Evolutionary conservation across 495 filamentous ascomycete species (phyloP), one percentile per base, ranked within the genome.

Genomic region (Tuber calosporum): DNA sequence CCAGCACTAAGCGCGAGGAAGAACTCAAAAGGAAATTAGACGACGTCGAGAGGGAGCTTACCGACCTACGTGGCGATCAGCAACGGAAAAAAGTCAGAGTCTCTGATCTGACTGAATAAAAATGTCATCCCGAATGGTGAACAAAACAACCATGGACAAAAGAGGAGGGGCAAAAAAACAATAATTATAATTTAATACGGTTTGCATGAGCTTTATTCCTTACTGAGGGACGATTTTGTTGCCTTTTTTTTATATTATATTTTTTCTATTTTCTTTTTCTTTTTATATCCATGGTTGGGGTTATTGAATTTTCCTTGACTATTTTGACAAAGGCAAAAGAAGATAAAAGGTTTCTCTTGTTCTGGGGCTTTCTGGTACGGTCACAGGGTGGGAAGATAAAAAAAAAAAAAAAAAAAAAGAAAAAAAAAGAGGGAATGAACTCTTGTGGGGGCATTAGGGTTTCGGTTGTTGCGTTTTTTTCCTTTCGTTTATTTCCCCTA

Each of bases 21-120:
- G 91, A 91, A 66, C 86, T 97, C 37, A 96, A 96, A 83, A 86
- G 89, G 69, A 87, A 91, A 67, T 85, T 97, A 8, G 89, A 91
- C 58, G 93, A 97, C 72, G 84, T 93, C 42, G 94, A 97, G 81
- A 85, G 83, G 71, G 89, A 91, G 71, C 70, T 90, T 19, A 76
- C 77, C 9, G 87, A 89, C 37, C 66, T 79, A n/a, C 77, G 79
- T 30, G 81, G 79, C 15, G 79, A 76, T 66, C 68, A 71, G 62
- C 68, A 70, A 5, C 72, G 80, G 66, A 82, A 82, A 70, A 81
- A 80, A 41, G 77, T 82, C 72, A 80, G 80, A 68, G 80, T 82
- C 42, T 79, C 80, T 7, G 80, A 82, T 72, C 43, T 82, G 72
- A 82, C 80, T 19, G 80, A 71, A 66, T 81, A 75, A 62, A 69